A percentile compares a stretch with the other conserved stretches of the same genome.
These are phyloP conservation scores for Kazachstania kunashirensis DNA, from an alignment of 805 yeast genomes.

Conservation along the genomic window DNA sequence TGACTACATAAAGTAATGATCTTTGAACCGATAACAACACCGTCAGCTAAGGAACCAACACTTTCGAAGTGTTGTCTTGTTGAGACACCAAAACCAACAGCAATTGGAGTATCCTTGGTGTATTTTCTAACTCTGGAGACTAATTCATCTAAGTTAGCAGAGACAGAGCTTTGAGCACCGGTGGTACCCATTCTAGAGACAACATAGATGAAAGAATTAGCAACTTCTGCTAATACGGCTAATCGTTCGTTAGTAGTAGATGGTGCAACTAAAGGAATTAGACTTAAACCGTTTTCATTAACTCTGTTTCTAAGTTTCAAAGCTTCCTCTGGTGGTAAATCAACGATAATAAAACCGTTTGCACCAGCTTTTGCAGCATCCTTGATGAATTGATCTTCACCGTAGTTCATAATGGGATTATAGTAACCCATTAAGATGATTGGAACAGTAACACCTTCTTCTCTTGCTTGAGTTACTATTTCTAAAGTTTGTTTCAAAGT, in stretches of 20 bases:
- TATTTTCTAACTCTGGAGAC: constrained; percentile 66
- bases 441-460: constrained; percentile 78
- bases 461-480: constrained; percentile 65
- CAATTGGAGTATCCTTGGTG: constrained; percentile 73
- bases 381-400: constrained; percentile 71
- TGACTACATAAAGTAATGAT: constrained; percentile 62
- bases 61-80: constrained; percentile 80
- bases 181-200: constrained; percentile 98
- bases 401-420: constrained; percentile 84
- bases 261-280: constrained; percentile 93
- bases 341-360: constrained; percentile 89
- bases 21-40: constrained; percentile 92
- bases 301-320: constrained; percentile 71
- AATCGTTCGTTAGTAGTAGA: constrained; percentile 89
- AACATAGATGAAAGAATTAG: constrained; percentile 93
- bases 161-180: constrained; percentile 62
- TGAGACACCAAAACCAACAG: constrained; percentile 95
- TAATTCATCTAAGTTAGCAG: constrained; percentile 55
- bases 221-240: constrained; percentile 65
- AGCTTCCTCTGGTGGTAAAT: constrained; percentile 97
- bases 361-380: constrained; percentile 87
- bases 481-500: constrained; percentile 62
- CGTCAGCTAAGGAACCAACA: constrained; percentile 80
- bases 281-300: constrained; percentile 58
- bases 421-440: constrained; percentile 94